Conservation (phyloP, 305 asterid genomes). For the Solanum hybrid region DNA sequence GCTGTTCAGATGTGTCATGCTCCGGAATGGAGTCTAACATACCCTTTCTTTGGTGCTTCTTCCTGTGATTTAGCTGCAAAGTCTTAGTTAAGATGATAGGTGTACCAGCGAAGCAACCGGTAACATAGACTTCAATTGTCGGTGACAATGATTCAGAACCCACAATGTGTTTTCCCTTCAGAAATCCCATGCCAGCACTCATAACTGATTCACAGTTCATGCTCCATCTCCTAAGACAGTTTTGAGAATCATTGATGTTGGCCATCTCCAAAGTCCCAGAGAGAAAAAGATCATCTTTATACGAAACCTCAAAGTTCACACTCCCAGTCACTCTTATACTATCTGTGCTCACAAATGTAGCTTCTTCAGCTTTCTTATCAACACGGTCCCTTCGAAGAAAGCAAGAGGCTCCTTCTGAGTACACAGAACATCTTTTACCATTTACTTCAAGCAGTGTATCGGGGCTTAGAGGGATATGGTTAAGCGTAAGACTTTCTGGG, state of each 20-base stretch:
- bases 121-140: slow-evolving; percentile 69
- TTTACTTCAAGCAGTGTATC: slow-evolving; percentile 69
- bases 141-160: slow-evolving; percentile 45
- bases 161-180: slow-evolving; percentile 49
- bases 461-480: slow-evolving; percentile 51
- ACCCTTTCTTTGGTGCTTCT: slow-evolving; percentile 48
- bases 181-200: slow-evolving; percentile 48
- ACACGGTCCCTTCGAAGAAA: slow-evolving; percentile 58
- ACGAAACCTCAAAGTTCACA: slow-evolving; percentile 64
- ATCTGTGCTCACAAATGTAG: slow-evolving; percentile 82
- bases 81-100: slow-evolving; percentile 69
- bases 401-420: slow-evolving; percentile 56
- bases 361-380: slow-evolving; percentile 82
- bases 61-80: slow-evolving; percentile 46
- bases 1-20: slow-evolving; percentile 33
- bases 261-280: slow-evolving; percentile 64
- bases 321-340: slow-evolving; percentile 57
- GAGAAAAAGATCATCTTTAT: slow-evolving; percentile 45
- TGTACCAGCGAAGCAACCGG: slow-evolving; percentile 63
- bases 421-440: slow-evolving; percentile 46
- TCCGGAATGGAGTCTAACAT: slow-evolving; percentile 61
- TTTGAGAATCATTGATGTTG: slow-evolving; percentile 33
- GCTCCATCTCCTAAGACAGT: slow-evolving; percentile 34
- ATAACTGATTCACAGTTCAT: slow-evolving; percentile 60
- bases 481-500: slow-evolving; percentile 59